Conservation (phyloP, 495 filamentous ascomycete genomes). For the Penicillium verhagenii region DNA sequence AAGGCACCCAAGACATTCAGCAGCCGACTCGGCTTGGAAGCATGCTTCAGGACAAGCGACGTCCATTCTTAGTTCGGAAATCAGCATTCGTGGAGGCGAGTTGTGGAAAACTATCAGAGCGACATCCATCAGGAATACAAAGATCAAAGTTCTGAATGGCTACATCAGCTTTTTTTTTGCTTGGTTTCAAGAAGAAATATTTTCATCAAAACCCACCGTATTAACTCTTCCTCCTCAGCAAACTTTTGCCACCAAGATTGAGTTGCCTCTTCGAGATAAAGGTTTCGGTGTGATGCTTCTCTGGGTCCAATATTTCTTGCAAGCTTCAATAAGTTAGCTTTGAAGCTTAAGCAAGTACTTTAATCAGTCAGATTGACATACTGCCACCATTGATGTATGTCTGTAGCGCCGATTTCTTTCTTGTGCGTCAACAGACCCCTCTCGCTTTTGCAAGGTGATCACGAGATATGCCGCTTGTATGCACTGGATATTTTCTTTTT, state of each 20-base stretch:
- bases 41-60: constrained; percentile 27
- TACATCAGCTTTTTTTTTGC: background rate
- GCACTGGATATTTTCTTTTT: background rate
- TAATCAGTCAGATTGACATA: constrained; percentile 4
- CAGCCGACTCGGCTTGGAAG: constrained; percentile 28
- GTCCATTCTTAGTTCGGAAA: constrained; percentile 32
- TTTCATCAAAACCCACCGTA: constrained; percentile 19
- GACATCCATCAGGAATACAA: constrained; percentile 29
- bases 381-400: constrained; percentile 22
- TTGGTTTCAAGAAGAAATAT: too few species aligned
- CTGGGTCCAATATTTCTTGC: constrained; percentile 24
- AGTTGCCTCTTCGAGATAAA: background rate
- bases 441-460: constrained; percentile 29
- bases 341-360: background rate
- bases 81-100: constrained; percentile 29
- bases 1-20: constrained; percentile 2
- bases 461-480: constrained; percentile 28
- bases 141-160: constrained; percentile 12
- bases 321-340: constrained; percentile 7
- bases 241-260: background rate
- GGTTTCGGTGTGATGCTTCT: constrained; percentile 12
- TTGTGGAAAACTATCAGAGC: constrained; percentile 32
- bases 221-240: constrained; percentile 18
- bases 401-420: constrained; percentile 22
- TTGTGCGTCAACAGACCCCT: constrained; percentile 23